Conservation (phyloP, 495 filamentous ascomycete species). For the Chaetomidium leptoderma region DNA sequence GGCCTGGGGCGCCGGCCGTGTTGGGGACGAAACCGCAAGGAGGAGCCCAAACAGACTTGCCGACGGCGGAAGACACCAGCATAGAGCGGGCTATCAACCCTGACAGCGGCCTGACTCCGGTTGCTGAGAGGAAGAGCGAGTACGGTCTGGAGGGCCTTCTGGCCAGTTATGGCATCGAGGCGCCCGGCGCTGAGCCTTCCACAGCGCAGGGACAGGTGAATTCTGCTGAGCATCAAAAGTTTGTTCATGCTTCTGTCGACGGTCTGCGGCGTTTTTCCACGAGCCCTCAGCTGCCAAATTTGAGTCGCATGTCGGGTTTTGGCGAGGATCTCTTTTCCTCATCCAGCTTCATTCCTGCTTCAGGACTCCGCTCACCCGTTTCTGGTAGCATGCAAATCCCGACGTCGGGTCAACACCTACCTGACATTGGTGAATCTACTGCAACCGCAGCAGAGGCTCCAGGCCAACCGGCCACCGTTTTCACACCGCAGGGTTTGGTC, state of each 20-base stretch:
- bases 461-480: not conserved
- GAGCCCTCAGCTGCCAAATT: constrained; percentile 58
- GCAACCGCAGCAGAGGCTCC: not conserved
- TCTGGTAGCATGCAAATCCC: constrained; percentile 5
- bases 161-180: constrained; percentile 22
- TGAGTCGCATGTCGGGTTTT: constrained; percentile 63
- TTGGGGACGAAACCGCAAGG: not conserved
- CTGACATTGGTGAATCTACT: not conserved
- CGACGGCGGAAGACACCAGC: not conserved
- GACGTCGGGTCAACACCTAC: not conserved
- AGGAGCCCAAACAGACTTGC: not conserved
- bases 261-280: constrained; percentile 36
- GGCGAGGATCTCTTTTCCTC: constrained; percentile 45
- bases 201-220: not conserved
- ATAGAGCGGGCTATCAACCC: constrained; percentile 23
- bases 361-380: constrained; percentile 10
- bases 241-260: constrained; percentile 59
- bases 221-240: constrained; percentile 31
- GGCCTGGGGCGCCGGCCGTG: not conserved
- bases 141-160: constrained; percentile 48
- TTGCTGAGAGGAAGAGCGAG: constrained; percentile 57
- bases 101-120: constrained; percentile 47
- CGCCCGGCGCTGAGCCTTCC: constrained; percentile 11
- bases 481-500: not conserved
- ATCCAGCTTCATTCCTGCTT: constrained; percentile 13